These are phyloP conservation scores for Ganoderma lingzhi DNA, from an alignment of 1,284 basidiomycete species.

Conservation along the genomic window DNA sequence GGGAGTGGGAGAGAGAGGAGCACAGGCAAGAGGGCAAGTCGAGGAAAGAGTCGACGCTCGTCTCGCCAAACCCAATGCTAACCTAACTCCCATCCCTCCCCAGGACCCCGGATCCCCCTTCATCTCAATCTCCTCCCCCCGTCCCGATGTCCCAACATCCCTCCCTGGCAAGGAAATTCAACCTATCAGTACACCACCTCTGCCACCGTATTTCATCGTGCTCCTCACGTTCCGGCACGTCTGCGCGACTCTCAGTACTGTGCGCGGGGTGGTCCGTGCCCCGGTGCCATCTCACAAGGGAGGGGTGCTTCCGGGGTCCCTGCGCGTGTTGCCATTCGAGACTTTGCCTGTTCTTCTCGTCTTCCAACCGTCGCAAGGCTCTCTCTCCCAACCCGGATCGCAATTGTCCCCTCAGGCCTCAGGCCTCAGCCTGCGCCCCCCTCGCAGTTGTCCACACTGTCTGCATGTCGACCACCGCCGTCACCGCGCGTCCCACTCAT, in stretches of 20 bases:
- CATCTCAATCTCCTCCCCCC: not conserved
- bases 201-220: not conserved
- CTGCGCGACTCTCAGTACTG: not conserved
- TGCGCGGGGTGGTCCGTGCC: conserved; percentile 33
- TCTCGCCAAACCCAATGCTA: conserved; percentile 29
- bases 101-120: conserved; percentile 24
- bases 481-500: not conserved
- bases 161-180: not conserved
- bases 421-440: conserved; percentile 1
- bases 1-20: conserved; percentile 29
- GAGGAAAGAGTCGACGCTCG: conserved; percentile 22
- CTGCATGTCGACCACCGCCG: not conserved
- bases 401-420: not conserved
- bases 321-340: conserved; percentile 36
- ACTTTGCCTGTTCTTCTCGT: conserved; percentile 29
- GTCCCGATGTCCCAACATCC: not conserved
- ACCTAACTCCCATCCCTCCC: conserved; percentile 19
- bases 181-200: not conserved
- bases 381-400: conserved; percentile 9
- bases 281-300: conserved; percentile 29
- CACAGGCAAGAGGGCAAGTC: conserved; percentile 29
- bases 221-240: not conserved
- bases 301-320: conserved; percentile 27
- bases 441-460: conserved; percentile 9
- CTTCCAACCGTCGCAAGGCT: conserved; percentile 12